A percentile compares a stretch with the other conserved stretches of the same genome.
These are phyloP conservation scores for Artemisia annua DNA, from an alignment of 129 eudicot species.

Conservation along the genomic window DNA sequence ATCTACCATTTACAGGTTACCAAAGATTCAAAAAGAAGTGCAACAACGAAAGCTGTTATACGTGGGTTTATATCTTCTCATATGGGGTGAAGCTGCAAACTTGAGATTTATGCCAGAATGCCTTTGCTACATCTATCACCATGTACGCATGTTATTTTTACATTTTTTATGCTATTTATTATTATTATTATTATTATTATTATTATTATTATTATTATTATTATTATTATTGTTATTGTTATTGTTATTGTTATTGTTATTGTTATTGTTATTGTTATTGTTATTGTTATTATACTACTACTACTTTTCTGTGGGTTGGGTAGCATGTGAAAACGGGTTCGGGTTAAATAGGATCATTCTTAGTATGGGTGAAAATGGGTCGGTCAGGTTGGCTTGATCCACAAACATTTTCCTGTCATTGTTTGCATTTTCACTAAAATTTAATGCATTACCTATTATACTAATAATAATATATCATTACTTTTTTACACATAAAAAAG, in stretches of 20 bases:
- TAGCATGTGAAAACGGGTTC: neutral
- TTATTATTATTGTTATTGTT: no score
- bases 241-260: no score
- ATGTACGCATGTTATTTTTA: conserved; percentile 50
- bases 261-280: no score
- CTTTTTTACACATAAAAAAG: no score
- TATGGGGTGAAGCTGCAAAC: conserved; percentile 99
- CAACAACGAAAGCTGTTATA: conserved; percentile 84
- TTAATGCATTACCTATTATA: neutral
- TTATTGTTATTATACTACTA: no score
- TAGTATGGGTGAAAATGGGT: neutral
- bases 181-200: no score
- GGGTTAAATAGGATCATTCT: neutral
- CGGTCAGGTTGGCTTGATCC: neutral
- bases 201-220: no score
- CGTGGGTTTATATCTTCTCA: conserved; percentile 92
- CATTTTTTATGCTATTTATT: no score
- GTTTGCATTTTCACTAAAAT: neutral
- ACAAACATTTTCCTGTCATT: neutral
- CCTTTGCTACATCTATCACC: conserved; percentile 94
- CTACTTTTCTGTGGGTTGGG: neutral
- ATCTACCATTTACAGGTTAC: conserved; percentile 58
- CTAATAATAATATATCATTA: no score
- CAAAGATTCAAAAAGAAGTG: conserved; percentile 89
- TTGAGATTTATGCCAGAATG: conserved; percentile 97